Percentiles rank a stretch among this genome's conserved stretches.
phyloP scores from a whole-genome alignment of 345 rosid genomes.

The Eucalyptus coolabah region DNA sequence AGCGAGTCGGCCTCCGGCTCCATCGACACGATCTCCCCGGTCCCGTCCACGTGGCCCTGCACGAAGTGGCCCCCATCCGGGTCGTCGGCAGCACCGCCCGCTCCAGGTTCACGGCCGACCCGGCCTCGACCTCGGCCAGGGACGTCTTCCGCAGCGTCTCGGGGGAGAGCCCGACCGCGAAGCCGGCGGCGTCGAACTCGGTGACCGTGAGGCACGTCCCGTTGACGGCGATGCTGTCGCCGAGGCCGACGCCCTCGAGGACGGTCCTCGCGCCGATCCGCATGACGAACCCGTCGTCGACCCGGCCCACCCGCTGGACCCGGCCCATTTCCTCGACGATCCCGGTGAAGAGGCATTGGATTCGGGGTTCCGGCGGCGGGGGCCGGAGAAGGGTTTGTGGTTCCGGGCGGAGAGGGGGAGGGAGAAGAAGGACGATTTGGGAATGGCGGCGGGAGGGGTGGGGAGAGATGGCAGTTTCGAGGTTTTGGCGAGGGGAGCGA shows the following conservation, averaged over 20 bases:
- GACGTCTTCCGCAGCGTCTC: conserved; percentile 81
- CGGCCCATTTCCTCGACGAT: conserved; percentile 86
- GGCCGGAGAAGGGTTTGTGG: not conserved
- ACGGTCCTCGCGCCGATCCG: conserved; percentile 54
- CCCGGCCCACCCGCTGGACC: conserved; percentile 36
- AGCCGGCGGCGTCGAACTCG: conserved; percentile 38
- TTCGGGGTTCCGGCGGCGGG: not conserved
- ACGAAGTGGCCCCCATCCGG: conserved; percentile 86
- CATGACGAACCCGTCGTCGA: conserved; percentile 56
- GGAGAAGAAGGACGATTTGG: conserved; percentile 11
- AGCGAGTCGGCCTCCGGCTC: conserved; percentile 62
- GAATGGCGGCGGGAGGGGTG: not conserved
- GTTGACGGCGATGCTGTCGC: conserved; percentile 80
- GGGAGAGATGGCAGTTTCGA: not conserved
- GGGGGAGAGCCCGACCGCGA: conserved; percentile 64
- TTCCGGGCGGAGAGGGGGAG: not conserved
- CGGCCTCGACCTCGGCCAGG: conserved; percentile 44
- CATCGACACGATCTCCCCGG: conserved; percentile 62
- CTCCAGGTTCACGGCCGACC: conserved; percentile 79
- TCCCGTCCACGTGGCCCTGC: conserved; percentile 94
- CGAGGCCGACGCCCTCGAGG: conserved; percentile 50
- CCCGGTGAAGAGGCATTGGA: conserved; percentile 67
- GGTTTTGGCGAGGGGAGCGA: not conserved
- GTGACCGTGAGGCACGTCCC: conserved; percentile 90
- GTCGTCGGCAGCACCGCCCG: conserved; percentile 68